Percentiles rank a stretch among this genome's conserved stretches.
Conservation (phyloP, 164 flowering plant genomes). For the Nymphaea colorata region DNA sequence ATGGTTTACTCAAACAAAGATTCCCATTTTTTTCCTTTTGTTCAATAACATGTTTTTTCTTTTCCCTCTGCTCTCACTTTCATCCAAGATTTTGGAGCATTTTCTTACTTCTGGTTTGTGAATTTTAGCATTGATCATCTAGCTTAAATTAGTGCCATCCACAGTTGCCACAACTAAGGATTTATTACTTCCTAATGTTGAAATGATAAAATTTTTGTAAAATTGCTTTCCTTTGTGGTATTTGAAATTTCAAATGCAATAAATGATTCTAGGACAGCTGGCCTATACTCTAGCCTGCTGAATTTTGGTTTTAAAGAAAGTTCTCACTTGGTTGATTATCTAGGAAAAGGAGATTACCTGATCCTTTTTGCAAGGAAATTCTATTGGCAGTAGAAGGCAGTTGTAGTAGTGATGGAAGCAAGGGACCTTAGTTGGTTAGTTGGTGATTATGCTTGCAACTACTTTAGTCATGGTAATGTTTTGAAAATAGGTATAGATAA, state of each 20-base stretch:
- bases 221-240: conserved; percentile 59
- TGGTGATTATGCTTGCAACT: conserved; percentile 75
- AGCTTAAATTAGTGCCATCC: conserved; percentile 59
- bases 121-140: conserved; percentile 69
- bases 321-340: conserved; percentile 18
- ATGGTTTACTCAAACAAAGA: too few relatives aligned
- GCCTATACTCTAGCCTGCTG: conserved; percentile 13
- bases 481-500: too few relatives aligned
- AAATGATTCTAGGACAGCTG: conserved; percentile 34
- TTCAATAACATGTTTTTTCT: too few relatives aligned
- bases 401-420: conserved; percentile 87
- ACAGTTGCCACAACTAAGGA: conserved; percentile 56
- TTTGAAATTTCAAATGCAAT: conserved; percentile 56
- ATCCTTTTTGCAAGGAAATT: conserved; percentile 26
- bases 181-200: conserved; percentile 33
- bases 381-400: conserved; percentile 75
- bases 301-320: conserved; percentile 18
- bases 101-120: too few relatives aligned
- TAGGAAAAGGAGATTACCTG: conserved; percentile 10
- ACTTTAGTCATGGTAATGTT: background rate
- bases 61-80: too few relatives aligned
- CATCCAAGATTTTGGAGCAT: too few relatives aligned
- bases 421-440: conserved; percentile 99
- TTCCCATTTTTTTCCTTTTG: too few relatives aligned
- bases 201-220: conserved; percentile 39